Evolutionary conservation across 192 early-diverging fungal species (phyloP).

Genomic region (Linnemannia zychae): DNA sequence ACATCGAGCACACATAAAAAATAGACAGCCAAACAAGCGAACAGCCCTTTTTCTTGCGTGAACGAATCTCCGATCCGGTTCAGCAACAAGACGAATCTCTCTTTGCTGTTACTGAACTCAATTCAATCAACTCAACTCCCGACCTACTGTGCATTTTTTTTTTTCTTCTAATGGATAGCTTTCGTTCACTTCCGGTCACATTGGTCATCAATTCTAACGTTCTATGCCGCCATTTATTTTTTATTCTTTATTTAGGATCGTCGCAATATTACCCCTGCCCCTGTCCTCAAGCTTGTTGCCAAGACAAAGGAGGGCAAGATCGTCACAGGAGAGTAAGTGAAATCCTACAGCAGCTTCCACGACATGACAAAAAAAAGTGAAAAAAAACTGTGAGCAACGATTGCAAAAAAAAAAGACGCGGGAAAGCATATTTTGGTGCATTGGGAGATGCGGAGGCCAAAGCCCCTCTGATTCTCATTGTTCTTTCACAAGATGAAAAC

Average conservation of each 20-base stretch:
- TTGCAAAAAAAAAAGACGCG: neutral
- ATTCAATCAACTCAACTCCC: neutral
- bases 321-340: slow-evolving; percentile 19
- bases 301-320: slow-evolving; percentile 44
- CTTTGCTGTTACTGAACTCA: neutral
- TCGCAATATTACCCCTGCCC: slow-evolving; percentile 74
- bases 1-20: neutral
- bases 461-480: neutral
- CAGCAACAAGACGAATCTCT: neutral
- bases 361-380: neutral
- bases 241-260: slow-evolving; percentile 57
- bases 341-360: neutral
- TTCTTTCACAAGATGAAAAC: neutral
- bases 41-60: neutral
- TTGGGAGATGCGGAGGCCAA: neutral
- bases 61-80: slow-evolving; percentile 3
- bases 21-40: neutral
- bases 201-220: neutral
- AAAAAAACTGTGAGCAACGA: neutral
- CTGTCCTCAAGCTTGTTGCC: slow-evolving; percentile 72
- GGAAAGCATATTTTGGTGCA: neutral
- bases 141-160: neutral
- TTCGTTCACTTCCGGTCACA: neutral
- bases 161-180: neutral
- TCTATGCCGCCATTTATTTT: neutral